Base-by-base conservation (phyloP, 306 rosid genomes). In the Castanea crenata region DNA sequence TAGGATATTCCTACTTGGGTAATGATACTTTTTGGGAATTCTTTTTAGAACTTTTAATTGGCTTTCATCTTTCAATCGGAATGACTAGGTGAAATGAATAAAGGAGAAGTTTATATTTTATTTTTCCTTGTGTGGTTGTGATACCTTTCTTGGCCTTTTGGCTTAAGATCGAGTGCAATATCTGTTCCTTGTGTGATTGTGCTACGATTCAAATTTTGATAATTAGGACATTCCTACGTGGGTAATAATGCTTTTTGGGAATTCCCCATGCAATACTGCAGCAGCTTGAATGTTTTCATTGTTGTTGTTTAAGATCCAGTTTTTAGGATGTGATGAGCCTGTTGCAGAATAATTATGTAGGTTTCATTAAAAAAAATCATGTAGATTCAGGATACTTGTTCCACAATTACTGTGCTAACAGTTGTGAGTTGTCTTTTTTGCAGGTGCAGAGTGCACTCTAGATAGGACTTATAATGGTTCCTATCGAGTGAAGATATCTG, bases 401-500 rank as follows among this genome's bases (percentile, higher is more conserved):
- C 71, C 68, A 25, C 19, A 9, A 18, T 31, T 73, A 55, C 74
- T 21, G 68, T 55, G 38, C 83, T 86, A 70, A 80, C 88, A 31
- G 21, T 63, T 18, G 61, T 59, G 67, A 19, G 56, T 69, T 65
- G 79, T 81, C 81, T 71, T 81, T 65, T 71, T 79, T 35, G 31
- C 74, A 93, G 97, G 98, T 72, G 87, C 88, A 76, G 94, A 93
- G 80, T 89, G 90, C 77, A 76, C 58, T 75, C 82, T 84, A 10
- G 89, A 89, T 20, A 76, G 35, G 65, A 87, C 80, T 81, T 61
- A 78, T 65, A 96, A 87, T 68, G 98, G 98, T 74, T 91, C 96
- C 68, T 79, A 81, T 79, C 87, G 93, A 23, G 83, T 96, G 80
- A 93, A 82, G 88, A 87, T 96, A 75, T 87, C 93, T 29, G 94